These are phyloP conservation scores for Suillus hirtellus DNA, from an alignment of 768 basidiomycete genomes.

Conservation along the genomic window DNA sequence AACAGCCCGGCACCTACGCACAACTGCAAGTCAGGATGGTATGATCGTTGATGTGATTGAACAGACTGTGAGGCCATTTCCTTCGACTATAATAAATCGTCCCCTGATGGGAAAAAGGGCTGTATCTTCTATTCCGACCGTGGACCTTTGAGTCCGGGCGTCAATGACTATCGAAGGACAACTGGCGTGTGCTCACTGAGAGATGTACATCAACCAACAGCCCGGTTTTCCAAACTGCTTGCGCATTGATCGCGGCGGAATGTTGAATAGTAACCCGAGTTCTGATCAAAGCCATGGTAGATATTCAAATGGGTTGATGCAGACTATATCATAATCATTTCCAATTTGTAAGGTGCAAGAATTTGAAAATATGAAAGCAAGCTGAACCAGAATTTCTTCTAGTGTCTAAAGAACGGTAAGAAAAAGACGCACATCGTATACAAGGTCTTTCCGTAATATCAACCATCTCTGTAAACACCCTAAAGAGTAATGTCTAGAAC, in stretches of 20 bases:
- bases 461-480: conserved; percentile 29
- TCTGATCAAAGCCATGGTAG: conserved; percentile 48
- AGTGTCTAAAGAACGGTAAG: conserved; percentile 1
- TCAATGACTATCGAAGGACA: conserved; percentile 3
- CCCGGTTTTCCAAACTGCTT: conserved; percentile 38
- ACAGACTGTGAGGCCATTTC: conserved; percentile 51
- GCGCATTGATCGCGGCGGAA: conserved; percentile 42
- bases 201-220: conserved; percentile 57
- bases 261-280: conserved; percentile 41
- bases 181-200: conserved; percentile 39
- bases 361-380: conserved; percentile 36
- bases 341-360: conserved; percentile 37
- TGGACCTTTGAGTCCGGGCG: conserved; percentile 44
- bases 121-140: conserved; percentile 77
- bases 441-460: conserved; percentile 37
- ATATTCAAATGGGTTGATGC: conserved; percentile 52
- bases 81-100: conserved; percentile 77
- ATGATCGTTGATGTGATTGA: conserved; percentile 16
- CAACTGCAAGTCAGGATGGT: background rate
- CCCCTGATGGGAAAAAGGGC: conserved; percentile 75
- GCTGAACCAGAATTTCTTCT: conserved; percentile 20
- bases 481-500: conserved; percentile 37
- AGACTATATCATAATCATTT: conserved; percentile 46
- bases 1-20: conserved; percentile 1
- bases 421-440: conserved; percentile 35